phyloP scores from a whole-genome alignment of 176 grass and related monocot species.

The Rhynchospora tenuis region DNA sequence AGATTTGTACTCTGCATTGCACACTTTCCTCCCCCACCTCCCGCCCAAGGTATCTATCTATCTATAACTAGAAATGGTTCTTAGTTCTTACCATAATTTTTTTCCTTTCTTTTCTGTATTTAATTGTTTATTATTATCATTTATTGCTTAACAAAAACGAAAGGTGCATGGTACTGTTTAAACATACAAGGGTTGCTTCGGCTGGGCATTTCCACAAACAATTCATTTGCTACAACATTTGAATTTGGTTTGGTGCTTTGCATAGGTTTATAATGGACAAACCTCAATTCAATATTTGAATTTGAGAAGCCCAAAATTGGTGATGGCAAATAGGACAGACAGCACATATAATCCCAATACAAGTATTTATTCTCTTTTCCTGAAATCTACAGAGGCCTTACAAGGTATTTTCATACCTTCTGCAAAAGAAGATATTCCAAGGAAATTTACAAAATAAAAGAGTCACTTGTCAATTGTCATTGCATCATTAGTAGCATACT shows the following conservation, averaged over 20 bases:
- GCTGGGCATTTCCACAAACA: neutral
- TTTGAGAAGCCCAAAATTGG: neutral
- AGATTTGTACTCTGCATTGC: neutral
- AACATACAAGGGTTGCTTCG: neutral
- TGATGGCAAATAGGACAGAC: neutral
- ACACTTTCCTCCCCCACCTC: slow-evolving; percentile 8
- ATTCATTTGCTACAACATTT: neutral
- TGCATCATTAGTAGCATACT: neutral
- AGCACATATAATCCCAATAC: neutral
- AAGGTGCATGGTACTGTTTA: neutral
- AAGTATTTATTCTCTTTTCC: neutral
- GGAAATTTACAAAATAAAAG: neutral
- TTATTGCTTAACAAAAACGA: no score
- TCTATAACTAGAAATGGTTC: no score
- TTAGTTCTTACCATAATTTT: neutral
- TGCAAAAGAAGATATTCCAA: neutral
- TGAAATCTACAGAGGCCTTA: neutral
- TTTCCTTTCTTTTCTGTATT: neutral
- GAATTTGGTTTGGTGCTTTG: neutral
- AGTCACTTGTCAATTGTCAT: neutral
- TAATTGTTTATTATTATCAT: neutral
- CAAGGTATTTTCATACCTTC: neutral
- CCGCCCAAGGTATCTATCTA: slow-evolving; percentile 19
- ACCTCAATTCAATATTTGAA: neutral
- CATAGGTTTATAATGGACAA: neutral